Evolutionary conservation across 1,139 yeast genomes (phyloP), one percentile per base, ranked within the genome.

Genomic region (Yamadazyma dendronema): DNA sequence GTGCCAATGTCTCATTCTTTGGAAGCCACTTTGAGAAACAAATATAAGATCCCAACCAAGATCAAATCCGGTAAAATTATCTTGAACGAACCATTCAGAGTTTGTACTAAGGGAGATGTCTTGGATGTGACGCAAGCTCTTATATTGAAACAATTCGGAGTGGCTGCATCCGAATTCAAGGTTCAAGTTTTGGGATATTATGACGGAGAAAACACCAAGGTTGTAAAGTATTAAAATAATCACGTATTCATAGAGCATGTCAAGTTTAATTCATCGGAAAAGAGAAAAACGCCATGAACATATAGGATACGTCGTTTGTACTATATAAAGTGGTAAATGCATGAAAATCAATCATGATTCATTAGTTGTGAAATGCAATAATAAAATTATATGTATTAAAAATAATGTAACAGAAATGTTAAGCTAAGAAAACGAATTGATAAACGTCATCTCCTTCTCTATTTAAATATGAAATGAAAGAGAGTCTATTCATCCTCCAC

Each of bases 1-100:
- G 92, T 92, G 15, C 96, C 97, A 51, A 81, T 92, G 87, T 84
- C 95, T 10, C 98, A 92, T 59, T 88, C 97, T 4, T 73, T 94
- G 65, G 98, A 92, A 66, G 88, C 89, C 52, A 87, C 96, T 30
- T 65, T 92, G 54, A 82, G 98, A 71, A 85, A 81, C 60, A 84
- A 84, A 57, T 81, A 81, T 51, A 92, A 92, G 57, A 81, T 94
- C 53, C 97, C 98, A 47, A 90, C 97, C 7, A 84, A 79, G 56
- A 84, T 92, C 51, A 86, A 85, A 61, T 74, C 81, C 33, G 99
- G 99, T 59, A 90, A 90, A 61, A 84, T 92, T 46, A 72, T 78
- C 37, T 66, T 92, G 38, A 79, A 77, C 26, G 79, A 81, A 47
- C 95, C 94, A 36, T 88, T 78, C 61, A 74, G 74, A 35, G 96